Base-by-base conservation (phyloP, 495 filamentous ascomycete genomes). In the Hypoxylon rickii region DNA sequence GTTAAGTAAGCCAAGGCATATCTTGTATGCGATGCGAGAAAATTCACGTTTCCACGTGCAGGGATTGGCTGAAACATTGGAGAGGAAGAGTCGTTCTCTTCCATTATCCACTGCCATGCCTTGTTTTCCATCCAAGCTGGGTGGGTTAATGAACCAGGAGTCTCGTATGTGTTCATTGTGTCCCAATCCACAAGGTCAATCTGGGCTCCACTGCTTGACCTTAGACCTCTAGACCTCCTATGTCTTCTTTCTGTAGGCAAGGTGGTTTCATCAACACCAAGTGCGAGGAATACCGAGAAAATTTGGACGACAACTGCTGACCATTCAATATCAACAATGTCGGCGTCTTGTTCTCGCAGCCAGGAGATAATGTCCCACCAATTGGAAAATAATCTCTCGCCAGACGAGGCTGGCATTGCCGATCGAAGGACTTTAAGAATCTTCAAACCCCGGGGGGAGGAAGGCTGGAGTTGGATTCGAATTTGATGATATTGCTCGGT, bases 311-410 rank as follows among this genome's bases (percentile, higher is more conserved):
- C 83, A 41, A 90, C 73, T 3, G 88, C 86, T 7, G 86, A 89
- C 90, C 90, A 96, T 63, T 97, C 92, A 2, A 73, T 39, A 48
- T 92, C 81, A 22, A 70, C 73, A 16, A 76, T 72, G n/a, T 73
- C 66, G 5, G 69, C 68, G 7, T 79, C 76, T 38, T 76, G 75
- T 21, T 69, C 64, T 29, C 76, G 75, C 24, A 90, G 78, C 85
- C 86, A 90, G 55, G 83, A 82, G 66, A 87, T 81, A 8, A 83
- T 78, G 59, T 89, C 83, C 86, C 87, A 91, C 89, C 89, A 95
- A 4, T 79, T 84, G 1, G 82, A 73, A 34, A 89, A 63, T 3
- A 92, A 68, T 6, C 82, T 82, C 58, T 92, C 87, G 1, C 83
- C 83, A 19, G 81, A 77, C 22, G 73, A 72, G 13, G 82, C 68